phyloP scores from a whole-genome alignment of 805 yeast genomes.

The Pichia eremophila region DNA sequence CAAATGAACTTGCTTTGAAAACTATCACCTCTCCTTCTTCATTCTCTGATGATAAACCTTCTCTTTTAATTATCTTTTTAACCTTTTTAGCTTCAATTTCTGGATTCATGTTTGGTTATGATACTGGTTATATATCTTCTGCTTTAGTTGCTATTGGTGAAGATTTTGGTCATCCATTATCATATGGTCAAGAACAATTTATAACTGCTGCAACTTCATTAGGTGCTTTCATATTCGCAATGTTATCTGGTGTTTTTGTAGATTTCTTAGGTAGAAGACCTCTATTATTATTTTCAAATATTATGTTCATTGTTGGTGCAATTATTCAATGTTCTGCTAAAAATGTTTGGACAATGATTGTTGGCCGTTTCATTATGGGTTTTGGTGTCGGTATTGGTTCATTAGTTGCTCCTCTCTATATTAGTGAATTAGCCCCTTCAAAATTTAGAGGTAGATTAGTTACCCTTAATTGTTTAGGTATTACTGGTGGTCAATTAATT shows the following conservation, averaged over 20 bases:
- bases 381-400: constrained; percentile 96
- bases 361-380: constrained; percentile 88
- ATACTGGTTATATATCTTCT: constrained; percentile 92
- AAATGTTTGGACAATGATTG: constrained; percentile 83
- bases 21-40: constrained; percentile 12
- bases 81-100: constrained; percentile 80
- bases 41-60: constrained; percentile 42
- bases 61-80: constrained; percentile 55
- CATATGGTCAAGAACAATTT: constrained; percentile 76
- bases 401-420: constrained; percentile 85
- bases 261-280: constrained; percentile 80
- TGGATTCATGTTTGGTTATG: constrained; percentile 96
- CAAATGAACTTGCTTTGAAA: constrained; percentile 9
- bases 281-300: constrained; percentile 72
- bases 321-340: constrained; percentile 74
- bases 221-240: constrained; percentile 79
- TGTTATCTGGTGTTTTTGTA: constrained; percentile 73
- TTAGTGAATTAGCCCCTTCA: constrained; percentile 87
- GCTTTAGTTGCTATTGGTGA: constrained; percentile 81
- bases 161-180: constrained; percentile 54
- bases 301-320: constrained; percentile 78
- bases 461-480: constrained; percentile 76
- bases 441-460: constrained; percentile 87
- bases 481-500: constrained; percentile 90
- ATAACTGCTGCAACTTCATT: constrained; percentile 92